phyloP scores from a whole-genome alignment of 2,329 filamentous ascomycete genomes.

The Didymella pomorum region DNA sequence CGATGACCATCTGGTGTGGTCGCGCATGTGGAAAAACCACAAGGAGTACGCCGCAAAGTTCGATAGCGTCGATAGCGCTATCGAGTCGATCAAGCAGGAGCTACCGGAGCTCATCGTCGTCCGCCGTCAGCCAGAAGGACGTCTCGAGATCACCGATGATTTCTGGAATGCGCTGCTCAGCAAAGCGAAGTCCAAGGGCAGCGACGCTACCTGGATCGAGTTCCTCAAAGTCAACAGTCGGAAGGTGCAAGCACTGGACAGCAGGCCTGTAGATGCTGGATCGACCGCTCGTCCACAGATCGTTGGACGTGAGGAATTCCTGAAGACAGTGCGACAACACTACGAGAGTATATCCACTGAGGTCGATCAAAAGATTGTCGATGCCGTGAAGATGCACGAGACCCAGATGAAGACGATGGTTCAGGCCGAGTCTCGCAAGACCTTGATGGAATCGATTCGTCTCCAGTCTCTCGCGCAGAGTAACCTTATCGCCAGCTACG shows the following conservation, averaged over 20 bases:
- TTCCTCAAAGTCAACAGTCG: conserved; percentile 63
- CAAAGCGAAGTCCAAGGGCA: conserved; percentile 59
- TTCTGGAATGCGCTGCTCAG: conserved; percentile 72
- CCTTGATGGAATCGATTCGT: conserved; percentile 43
- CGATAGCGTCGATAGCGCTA: conserved; percentile 22
- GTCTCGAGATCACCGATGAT: conserved; percentile 63
- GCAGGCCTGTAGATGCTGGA: conserved; percentile 17
- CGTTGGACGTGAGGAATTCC: conserved; percentile 61
- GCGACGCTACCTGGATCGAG: conserved; percentile 58
- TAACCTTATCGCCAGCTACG: conserved; percentile 44
- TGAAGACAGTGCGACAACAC: conserved; percentile 44
- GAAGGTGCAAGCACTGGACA: conserved; percentile 42
- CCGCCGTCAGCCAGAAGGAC: conserved; percentile 61
- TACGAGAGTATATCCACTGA: conserved; percentile 31
- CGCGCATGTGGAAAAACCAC: conserved; percentile 28
- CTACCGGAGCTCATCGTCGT: conserved; percentile 68
- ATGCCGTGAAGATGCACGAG: conserved; percentile 28
- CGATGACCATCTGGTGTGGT: conserved; percentile 30
- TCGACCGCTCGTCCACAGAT: conserved; percentile 21
- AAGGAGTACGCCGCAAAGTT: conserved; percentile 21
- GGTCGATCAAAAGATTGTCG: conserved; percentile 38
- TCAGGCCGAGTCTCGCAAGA: conserved; percentile 39
- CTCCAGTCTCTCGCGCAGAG: conserved; percentile 43
- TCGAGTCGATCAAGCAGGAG: conserved; percentile 30
- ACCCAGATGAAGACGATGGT: conserved; percentile 29